A percentile compares a stretch with the other conserved stretches of the same genome.
These are phyloP conservation scores for Microbotryum intermedium DNA, from an alignment of 1,284 basidiomycete species.

Conservation along the genomic window DNA sequence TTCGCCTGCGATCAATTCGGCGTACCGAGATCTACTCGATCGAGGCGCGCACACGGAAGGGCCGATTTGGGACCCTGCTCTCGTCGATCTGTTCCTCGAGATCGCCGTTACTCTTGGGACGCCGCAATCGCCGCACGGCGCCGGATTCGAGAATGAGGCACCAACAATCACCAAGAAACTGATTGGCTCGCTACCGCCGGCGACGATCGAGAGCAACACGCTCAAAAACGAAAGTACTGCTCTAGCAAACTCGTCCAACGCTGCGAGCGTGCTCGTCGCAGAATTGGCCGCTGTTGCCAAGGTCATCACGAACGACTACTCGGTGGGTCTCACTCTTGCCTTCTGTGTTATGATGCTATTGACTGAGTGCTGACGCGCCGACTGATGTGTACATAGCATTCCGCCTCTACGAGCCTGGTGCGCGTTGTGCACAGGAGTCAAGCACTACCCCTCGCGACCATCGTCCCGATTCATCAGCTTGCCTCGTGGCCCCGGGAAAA, in stretches of 20 bases:
- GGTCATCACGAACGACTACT: neutral
- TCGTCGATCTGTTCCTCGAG: slow-evolving; percentile 24
- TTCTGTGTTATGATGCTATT: no score
- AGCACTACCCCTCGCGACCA: slow-evolving; percentile 8
- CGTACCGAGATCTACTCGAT: slow-evolving; percentile 8
- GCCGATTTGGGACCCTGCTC: slow-evolving; percentile 20
- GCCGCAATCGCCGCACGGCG: slow-evolving; percentile 12
- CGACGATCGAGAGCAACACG: no score
- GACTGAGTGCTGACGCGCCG: neutral
- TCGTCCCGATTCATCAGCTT: slow-evolving; percentile 21
- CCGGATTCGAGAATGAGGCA: neutral
- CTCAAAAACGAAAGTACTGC: neutral
- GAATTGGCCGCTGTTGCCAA: slow-evolving; percentile 19
- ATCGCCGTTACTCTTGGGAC: slow-evolving; percentile 20
- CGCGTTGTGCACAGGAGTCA: slow-evolving; percentile 12
- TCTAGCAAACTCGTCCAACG: slow-evolving; percentile 15
- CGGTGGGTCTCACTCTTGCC: neutral
- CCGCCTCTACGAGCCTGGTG: slow-evolving; percentile 6
- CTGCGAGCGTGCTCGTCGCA: slow-evolving; percentile 4
- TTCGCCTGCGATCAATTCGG: slow-evolving; percentile 2
- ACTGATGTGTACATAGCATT: neutral
- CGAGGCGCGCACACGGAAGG: slow-evolving; percentile 1
- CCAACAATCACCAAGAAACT: slow-evolving; percentile 10
- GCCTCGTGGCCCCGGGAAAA: slow-evolving; percentile 5
- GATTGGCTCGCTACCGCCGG: no score